These are phyloP conservation scores for Chamaecyparis obtusa DNA, from an alignment of 75 land plant species.

Conservation along the genomic window DNA sequence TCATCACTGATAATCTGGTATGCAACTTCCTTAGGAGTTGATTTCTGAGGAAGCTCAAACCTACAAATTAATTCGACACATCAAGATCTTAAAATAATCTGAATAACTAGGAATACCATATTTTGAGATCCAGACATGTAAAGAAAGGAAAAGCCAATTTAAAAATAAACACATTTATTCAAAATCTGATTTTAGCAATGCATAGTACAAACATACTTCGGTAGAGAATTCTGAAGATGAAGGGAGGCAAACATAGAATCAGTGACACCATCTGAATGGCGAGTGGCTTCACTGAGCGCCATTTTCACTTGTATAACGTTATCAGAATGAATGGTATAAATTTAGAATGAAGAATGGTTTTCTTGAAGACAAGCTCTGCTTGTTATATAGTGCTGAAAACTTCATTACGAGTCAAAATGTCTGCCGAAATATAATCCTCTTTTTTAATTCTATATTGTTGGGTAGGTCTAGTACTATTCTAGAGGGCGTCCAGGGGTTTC, in stretches of 20 bases:
- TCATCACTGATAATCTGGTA: too few relatives aligned
- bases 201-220: constrained; percentile 19
- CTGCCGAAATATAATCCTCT: neutral
- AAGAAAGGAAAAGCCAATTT: too few relatives aligned
- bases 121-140: too few relatives aligned
- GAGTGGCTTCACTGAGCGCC: neutral
- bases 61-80: too few relatives aligned
- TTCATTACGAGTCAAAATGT: too few relatives aligned
- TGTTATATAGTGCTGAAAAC: neutral
- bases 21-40: too few relatives aligned
- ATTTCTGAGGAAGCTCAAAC: too few relatives aligned
- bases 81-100: too few relatives aligned
- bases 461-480: too few relatives aligned
- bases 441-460: neutral
- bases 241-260: constrained; percentile 55
- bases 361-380: neutral
- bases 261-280: constrained; percentile 18
- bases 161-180: neutral
- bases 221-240: constrained; percentile 35
- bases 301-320: neutral
- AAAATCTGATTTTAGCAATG: neutral
- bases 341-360: neutral
- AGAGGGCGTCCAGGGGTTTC: too few relatives aligned
- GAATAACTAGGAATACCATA: too few relatives aligned
- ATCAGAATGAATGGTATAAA: neutral